These are phyloP conservation scores for Saturnispora besseyi DNA, from an alignment of 805 yeast genomes.

Conservation along the genomic window DNA sequence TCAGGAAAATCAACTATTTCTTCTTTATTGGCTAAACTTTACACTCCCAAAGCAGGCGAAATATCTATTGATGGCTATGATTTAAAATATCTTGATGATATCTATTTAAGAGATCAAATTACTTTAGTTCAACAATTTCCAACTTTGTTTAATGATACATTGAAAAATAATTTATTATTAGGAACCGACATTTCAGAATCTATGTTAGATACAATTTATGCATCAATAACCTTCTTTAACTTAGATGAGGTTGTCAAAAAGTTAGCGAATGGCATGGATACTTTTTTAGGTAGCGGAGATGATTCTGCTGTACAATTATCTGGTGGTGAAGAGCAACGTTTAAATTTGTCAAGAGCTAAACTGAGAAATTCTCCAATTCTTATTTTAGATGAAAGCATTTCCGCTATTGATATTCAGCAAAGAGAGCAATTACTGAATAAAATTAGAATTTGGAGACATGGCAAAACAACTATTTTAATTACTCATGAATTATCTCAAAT, in stretches of 20 bases:
- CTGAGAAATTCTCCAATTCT: conserved; percentile 65
- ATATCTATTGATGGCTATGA: conserved; percentile 49
- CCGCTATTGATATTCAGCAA: conserved; percentile 61
- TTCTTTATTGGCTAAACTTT: conserved; percentile 51
- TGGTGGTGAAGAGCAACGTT: conserved; percentile 87
- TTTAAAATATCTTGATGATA: conserved; percentile 32
- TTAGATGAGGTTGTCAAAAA: conserved; percentile 39
- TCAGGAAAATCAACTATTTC: conserved; percentile 86
- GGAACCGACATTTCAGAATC: conserved; percentile 15
- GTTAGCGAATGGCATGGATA: conserved; percentile 48
- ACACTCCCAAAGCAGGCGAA: conserved; percentile 45
- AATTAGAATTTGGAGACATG: conserved; percentile 51
- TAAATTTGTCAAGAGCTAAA: conserved; percentile 78
- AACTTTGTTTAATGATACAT: conserved; percentile 51
- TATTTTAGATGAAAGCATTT: conserved; percentile 76
- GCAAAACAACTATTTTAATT: conserved; percentile 68
- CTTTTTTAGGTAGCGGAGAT: conserved; percentile 30
- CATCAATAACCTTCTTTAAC: conserved; percentile 45
- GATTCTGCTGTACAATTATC: conserved; percentile 42
- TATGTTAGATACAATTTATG: conserved; percentile 23
- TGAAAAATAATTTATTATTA: conserved; percentile 50
- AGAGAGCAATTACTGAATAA: conserved; percentile 38
- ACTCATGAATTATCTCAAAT: conserved; percentile 71
- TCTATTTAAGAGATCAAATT: conserved; percentile 53
- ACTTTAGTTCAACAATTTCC: conserved; percentile 70